Base-by-base conservation (phyloP, 768 basidiomycete species). In the Collybia mongolica region DNA sequence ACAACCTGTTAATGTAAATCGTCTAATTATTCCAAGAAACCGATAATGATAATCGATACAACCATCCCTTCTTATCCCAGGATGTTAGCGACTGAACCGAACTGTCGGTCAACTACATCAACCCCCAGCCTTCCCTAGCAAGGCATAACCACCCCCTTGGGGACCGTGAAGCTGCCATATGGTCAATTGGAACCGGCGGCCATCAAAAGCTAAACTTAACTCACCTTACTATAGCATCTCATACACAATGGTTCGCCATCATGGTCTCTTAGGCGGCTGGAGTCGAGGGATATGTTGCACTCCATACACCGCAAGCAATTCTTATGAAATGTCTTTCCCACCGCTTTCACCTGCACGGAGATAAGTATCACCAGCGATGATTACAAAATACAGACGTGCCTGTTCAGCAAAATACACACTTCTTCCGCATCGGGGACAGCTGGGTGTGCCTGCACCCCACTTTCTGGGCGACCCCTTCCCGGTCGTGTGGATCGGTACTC, bases 351-450 rank as follows among this genome's bases (percentile, higher is more conserved):
- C 89, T 90, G 54, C 39, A n/a, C n/a, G 29, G 49, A 48, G 35
- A 45, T 44, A 19, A 51, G 8, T 39, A 50, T 37, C 42, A 49
- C 15, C 3, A 3, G 32, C 32, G 32, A 32, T 9, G 32, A 32
- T 32, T 26, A 26, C 32, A 32, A 32, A 35, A 14, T 19, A 18
- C 15, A 7, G 17, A 36, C 41, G 3, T 24, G 83, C 88, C 78
- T 90, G 88, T 64, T 93, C 90, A 12, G 90, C 90, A 60, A 93
- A 92, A 69, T 88, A 93, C 8, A 93, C 90, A 45, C 77, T 84
- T 75, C 87, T 83, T 32, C 72, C 72, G 55, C 90, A 93, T 48
- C 76, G 75, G 7, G 84, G 81, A 57, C 90, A 93, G 17, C 61
- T 61, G 17, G 89, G 86, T 6, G 81, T 80, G 18, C 78, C 75